Conservation (phyloP, 768 basidiomycete genomes). For the Suillus decipiens region DNA sequence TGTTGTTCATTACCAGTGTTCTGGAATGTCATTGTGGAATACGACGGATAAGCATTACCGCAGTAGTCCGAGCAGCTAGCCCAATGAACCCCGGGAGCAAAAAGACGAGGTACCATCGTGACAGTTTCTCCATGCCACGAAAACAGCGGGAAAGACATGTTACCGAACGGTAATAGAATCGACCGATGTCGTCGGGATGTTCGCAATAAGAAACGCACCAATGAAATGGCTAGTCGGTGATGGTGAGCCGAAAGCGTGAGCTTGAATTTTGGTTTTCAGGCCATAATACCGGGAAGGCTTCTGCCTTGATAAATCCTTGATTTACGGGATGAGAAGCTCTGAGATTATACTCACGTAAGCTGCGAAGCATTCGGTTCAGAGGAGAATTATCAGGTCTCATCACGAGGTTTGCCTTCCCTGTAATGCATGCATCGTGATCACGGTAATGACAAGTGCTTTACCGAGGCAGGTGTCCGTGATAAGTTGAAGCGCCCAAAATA, state of each 20-base stretch:
- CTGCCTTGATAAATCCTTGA: background rate
- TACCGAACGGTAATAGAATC: background rate
- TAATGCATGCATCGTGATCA: background rate
- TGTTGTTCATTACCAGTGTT: background rate
- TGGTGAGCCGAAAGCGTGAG: background rate
- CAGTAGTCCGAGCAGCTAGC: background rate
- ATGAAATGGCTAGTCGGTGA: background rate
- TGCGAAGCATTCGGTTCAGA: background rate
- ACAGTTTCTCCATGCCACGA: background rate
- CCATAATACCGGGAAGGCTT: background rate
- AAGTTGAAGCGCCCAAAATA: background rate
- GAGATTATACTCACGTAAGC: background rate
- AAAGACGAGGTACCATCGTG: background rate
- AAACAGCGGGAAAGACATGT: background rate
- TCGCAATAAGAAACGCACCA: too few species aligned
- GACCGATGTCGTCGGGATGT: background rate
- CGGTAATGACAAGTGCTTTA: background rate
- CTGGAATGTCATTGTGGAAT: background rate
- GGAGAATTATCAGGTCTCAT: background rate
- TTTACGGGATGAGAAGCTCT: background rate
- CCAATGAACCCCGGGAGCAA: too few species aligned
- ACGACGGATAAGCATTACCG: background rate
- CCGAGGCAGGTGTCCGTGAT: background rate
- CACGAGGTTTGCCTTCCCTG: background rate
- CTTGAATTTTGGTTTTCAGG: background rate